Evolutionary conservation across 139 green algal genomes (phyloP).

Genomic region (Astrephomene gubernaculifera): DNA sequence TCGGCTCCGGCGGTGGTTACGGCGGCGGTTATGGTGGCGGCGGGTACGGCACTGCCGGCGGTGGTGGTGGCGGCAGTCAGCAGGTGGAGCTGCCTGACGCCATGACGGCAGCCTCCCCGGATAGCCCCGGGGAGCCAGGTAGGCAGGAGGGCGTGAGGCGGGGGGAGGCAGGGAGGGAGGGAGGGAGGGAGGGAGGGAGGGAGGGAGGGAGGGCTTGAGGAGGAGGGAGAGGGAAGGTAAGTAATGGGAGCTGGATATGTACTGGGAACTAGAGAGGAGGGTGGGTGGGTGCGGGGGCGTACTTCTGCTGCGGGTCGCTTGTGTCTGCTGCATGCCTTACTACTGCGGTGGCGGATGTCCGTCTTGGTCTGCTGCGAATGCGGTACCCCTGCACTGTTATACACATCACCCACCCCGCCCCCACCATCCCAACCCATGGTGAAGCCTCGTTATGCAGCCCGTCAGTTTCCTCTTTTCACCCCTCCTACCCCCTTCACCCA

Average conservation of each 20-base stretch:
- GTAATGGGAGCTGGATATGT: not conserved
- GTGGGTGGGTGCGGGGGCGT: too few relatives aligned
- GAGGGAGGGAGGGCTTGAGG: too few relatives aligned
- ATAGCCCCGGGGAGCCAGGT: conserved; percentile 30
- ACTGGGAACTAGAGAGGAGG: not conserved
- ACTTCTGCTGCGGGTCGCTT: not conserved
- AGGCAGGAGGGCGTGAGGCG: not conserved
- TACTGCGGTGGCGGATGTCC: not conserved
- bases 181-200: too few relatives aligned
- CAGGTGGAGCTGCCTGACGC: conserved; percentile 29
- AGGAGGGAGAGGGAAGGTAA: not conserved
- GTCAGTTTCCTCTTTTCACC: not conserved
- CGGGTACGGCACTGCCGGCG: not conserved
- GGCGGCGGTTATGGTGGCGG: not conserved
- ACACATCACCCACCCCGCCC: not conserved
- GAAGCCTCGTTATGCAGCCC: not conserved
- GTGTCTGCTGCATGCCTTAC: not conserved
- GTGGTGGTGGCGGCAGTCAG: not conserved
- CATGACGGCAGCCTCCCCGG: conserved; percentile 25
- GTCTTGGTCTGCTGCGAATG: not conserved
- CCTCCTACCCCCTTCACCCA: not conserved
- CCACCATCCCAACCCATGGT: not conserved
- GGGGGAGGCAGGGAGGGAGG: too few relatives aligned
- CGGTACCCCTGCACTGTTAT: not conserved
- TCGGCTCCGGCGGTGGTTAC: not conserved